Evolutionary conservation across 2,329 filamentous ascomycete genomes (phyloP), one percentile per base, ranked within the genome.

Genomic region (Aspergillus sp.): DNA sequence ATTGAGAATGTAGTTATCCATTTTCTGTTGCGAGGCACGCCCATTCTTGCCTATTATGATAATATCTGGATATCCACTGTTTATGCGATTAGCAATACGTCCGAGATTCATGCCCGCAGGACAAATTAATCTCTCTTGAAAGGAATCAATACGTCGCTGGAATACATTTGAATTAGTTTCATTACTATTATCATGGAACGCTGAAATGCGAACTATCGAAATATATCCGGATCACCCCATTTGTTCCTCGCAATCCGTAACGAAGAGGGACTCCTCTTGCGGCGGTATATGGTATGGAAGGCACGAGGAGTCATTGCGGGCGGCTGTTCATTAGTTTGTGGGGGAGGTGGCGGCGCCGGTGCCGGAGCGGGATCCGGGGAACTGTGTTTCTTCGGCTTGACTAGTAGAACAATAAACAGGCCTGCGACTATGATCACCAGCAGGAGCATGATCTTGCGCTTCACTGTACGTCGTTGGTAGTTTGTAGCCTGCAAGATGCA

Each of bases 401-500:
- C 82, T 41, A 91, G 76, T 2, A 96, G 77, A 42, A 96, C 73
- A 68, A 96, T 96, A 70, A 99, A 90, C 79, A 96, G 84, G 32
- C 91, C 95, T 19, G 88, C 87, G 55, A 99, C 89, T 21, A 98
- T 78, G 25, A 99, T 80, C 6, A 96, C 77, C 19, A 99, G 82
- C n/a, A 99, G 81, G 42, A 99, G 82, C 59, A 99, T 95, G 51
- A 96, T 88, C 80, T 96, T 97, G 66, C 95, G 84, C 80, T 97
- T 99, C 21, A 91, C 92, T 54, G 89, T 90, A 72, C 88, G 89
- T 74, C 87, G 88, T 80, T 99, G 95, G 72, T 98, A 98, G 17
- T 90, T 90, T 4, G 90, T 92, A 13, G 95, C 87, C 80, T 80
- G 47, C 4, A 15, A 11, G 25, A 11, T 21, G 19, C 2, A 51